Base-by-base conservation (phyloP, 768 basidiomycete species). In the Russula griseocarnosa region DNA sequence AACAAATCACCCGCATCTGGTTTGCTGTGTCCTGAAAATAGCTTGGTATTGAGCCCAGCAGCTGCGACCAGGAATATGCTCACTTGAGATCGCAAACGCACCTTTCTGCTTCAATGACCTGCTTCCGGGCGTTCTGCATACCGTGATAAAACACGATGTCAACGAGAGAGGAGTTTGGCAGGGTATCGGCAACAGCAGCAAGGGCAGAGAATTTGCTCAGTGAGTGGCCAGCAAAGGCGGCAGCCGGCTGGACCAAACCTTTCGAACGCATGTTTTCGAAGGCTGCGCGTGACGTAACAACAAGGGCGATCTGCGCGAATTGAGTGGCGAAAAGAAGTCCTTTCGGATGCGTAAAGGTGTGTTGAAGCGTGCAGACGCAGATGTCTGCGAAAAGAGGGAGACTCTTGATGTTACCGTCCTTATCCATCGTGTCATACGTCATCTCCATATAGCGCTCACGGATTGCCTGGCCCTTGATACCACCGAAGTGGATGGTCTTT, bases 361-460 rank as follows among this genome's bases (percentile, higher is more conserved):
- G n/a, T n/a, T n/a, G n/a, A n/a, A n/a, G n/a, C n/a, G n/a, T n/a
- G n/a, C n/a, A n/a, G n/a, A n/a, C n/a, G n/a, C n/a, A n/a, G n/a
- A n/a, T n/a, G n/a, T 98, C 96, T 53, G 90, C 83, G 74, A 98
- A 99, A 58, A 99, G 85, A 52, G 96, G 95, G 14, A 97, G 87
- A 0, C 94, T 98, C 82, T 94, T 95, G 75, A 98, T 85, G 71
- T 90, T 87, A 61, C 96, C 96, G 70, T 95, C 94, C 78, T 92
- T 93, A 77, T 97, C 96, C 82, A 92, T 89, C 0, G 94, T 87
- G 73, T 98, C 95, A 79, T 98, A 98, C 5, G 91, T 90, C 90
- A 99, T 97, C 69, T 95, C 94, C 93, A 98, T 98, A 78, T 99
- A 99, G n/a, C 97, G 87, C 71, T 95, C 91, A 32, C 97, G 91